A percentile compares a stretch with the other conserved stretches of the same genome.
Evolutionary conservation across 2,329 filamentous ascomycete species (phyloP).

Genomic region (Fusarium mangiferae): DNA sequence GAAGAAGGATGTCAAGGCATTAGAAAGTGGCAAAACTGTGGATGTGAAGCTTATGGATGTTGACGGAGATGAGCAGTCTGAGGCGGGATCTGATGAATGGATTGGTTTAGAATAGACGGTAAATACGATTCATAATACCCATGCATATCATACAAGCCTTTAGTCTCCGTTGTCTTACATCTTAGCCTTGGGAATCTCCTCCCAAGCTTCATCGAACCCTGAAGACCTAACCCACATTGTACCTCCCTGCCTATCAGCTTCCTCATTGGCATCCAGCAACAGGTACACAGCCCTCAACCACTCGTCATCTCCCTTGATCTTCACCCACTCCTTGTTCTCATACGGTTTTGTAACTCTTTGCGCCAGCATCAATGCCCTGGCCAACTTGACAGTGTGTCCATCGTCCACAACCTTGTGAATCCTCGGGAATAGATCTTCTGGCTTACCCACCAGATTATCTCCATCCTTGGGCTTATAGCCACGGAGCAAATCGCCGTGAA

Average conservation of each 20-base stretch:
- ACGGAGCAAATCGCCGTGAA: conserved; percentile 68
- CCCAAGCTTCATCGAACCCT: conserved; percentile 75
- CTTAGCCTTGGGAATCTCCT: conserved; percentile 48
- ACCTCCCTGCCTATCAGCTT: conserved; percentile 46
- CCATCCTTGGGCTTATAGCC: conserved; percentile 65
- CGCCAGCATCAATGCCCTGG: conserved; percentile 75
- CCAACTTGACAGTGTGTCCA: conserved; percentile 82
- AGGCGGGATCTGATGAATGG: conserved; percentile 57
- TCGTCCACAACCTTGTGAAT: conserved; percentile 72
- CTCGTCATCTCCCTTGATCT: conserved; percentile 63
- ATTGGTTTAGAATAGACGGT: conserved; percentile 58
- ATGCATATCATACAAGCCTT: conserved; percentile 23
- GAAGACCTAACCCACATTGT: conserved; percentile 68
- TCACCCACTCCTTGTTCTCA: conserved; percentile 58
- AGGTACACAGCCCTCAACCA: conserved; percentile 72
- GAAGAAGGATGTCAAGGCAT: conserved; percentile 37
- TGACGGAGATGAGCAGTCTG: conserved; percentile 47
- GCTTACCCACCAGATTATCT: conserved; percentile 57
- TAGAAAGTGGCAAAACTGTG: conserved; percentile 34
- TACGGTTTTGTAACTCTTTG: conserved; percentile 62
- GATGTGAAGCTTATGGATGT: conserved; percentile 48
- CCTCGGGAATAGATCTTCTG: conserved; percentile 60
- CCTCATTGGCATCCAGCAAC: conserved; percentile 70
- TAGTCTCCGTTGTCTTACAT: conserved; percentile 15
- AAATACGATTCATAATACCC: conserved; percentile 42